Base-by-base conservation (phyloP, 1,139 yeast genomes). In the Lodderomyces beijingensis region DNA sequence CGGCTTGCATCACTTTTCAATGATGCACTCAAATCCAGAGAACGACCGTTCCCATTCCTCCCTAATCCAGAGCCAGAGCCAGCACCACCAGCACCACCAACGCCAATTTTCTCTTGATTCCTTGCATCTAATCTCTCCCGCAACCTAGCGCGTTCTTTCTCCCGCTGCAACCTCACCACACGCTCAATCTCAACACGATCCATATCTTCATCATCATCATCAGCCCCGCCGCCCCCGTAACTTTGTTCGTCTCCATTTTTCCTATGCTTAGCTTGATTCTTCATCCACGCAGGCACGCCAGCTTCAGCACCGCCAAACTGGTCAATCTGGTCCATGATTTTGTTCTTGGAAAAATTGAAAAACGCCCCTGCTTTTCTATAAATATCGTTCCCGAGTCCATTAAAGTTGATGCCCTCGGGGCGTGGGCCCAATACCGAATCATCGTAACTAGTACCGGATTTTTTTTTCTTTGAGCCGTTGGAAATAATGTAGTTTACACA, bases 241-340 rank as follows among this genome's bases (percentile, higher is more conserved):
- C 53, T 60, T 25, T 65, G 61, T 33, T 67, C 70, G 1, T 53
- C 31, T 3, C 70, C 70, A 25, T 57, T 59, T n/a, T 49, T 46
- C 37, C 69, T 74, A 50, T 75, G 71, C 46, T 51, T 65, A 29
- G 58, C 67, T 47, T 73, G 79, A 41, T 74, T 70, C 38, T 65
- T 69, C 91, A 86, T 81, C 95, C 95, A 86, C 3, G 82, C 78
- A 0, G 95, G 95, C 39, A 71, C 59, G 11, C 73, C 72, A 35
- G 67, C 27, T 3, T 24, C 29, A 12, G 26, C 67, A 31, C 53
- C 34, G 41, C 76, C 76, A 43, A 80, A 74, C 46, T 74, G 75
- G 17, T 16, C 12, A 27, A 83, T 62, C 26, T 85, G 84, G 46
- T 78, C 77, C 45, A 77, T 71, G 4, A 84, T 66, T 19, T 79